Percentiles rank a stretch among this genome's conserved stretches.
These are phyloP conservation scores for Paramecium sonneborni DNA, from an alignment of 73 alveolate genomes.

Conservation along the genomic window DNA sequence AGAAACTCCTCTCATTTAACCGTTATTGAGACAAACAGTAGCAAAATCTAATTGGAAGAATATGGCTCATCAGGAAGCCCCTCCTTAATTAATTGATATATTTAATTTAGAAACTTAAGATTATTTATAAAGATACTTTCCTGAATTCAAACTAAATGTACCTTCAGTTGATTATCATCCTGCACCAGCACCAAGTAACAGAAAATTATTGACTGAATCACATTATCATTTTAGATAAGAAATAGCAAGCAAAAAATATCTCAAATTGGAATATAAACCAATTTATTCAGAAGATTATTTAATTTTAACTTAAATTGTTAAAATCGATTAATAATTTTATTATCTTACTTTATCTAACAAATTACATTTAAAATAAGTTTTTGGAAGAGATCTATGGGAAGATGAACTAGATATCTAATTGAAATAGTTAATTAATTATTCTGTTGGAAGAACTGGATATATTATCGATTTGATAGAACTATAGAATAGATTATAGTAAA, in stretches of 20 bases:
- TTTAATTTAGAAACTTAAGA: neutral
- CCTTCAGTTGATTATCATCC: conserved; percentile 37
- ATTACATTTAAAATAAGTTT: neutral
- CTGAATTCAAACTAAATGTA: neutral
- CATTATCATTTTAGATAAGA: neutral
- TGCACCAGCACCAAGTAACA: neutral
- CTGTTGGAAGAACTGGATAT: conserved; percentile 43
- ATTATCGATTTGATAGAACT: neutral
- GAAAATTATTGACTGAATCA: neutral
- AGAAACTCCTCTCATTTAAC: conserved; percentile 4
- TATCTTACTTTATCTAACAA: neutral
- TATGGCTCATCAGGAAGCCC: neutral
- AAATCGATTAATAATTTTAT: conserved; percentile 16
- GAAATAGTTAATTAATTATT: neutral
- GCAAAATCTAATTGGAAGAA: neutral
- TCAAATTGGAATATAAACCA: neutral
- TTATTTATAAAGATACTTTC: conserved; percentile 14
- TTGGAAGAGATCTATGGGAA: neutral
- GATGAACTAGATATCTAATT: neutral
- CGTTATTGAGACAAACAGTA: neutral
- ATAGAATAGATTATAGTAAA: neutral
- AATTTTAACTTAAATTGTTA: neutral
- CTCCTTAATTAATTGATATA: conserved; percentile 28
- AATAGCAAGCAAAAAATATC: neutral
- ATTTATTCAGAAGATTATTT: neutral